Evolutionary conservation across 805 yeast genomes (phyloP), one percentile per base, ranked within the genome.

Genomic region (Saturnispora diversa): DNA sequence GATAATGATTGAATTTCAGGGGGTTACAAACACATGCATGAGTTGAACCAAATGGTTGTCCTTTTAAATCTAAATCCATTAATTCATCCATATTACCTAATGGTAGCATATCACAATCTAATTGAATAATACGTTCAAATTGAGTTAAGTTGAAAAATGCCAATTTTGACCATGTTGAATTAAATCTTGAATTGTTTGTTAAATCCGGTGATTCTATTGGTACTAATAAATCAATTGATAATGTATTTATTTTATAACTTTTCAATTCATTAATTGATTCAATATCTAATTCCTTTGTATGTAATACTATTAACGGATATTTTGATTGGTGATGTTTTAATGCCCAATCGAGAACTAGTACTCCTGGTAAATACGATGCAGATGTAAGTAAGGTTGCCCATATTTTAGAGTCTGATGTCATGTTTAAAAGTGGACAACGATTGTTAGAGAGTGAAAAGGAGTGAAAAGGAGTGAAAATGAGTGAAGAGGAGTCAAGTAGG

Each of bases 1-100:
- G 82, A 44, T 75, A 75, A 51, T 75, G 77, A 1, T 64, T 47
- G 45, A 68, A 65, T 16, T 64, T 52, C 55, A 67, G 62, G 4
- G 82, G 82, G 47, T 75, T 75, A 56, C 82, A 75, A 17, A 74
- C 77, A 55, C 82, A 75, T 3, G 81, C 80, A 47, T 75, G 75
- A 9, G 72, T 54, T 0, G 80, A 79, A 0, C 79, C 82, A 56
- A 76, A 74, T 4, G 62, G 67, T 4, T 52, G 49, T 2, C 52
- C 50, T 8, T 52, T 47, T 35, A 75, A 52, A 8, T 64, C 63
- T 15, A 73, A 36, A 6, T 68, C 70, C 70, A 76, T 70, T 31
- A 76, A 56, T 49, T 75, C 81, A 54, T 76, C 82, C 75, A 76
- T 72, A 49, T 75, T 75, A 41, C 62, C 59, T 7, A 71, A 42